Evolutionary conservation across 148 eudicot genomes (phyloP).

Genomic region (Amaranthus cruentus): DNA sequence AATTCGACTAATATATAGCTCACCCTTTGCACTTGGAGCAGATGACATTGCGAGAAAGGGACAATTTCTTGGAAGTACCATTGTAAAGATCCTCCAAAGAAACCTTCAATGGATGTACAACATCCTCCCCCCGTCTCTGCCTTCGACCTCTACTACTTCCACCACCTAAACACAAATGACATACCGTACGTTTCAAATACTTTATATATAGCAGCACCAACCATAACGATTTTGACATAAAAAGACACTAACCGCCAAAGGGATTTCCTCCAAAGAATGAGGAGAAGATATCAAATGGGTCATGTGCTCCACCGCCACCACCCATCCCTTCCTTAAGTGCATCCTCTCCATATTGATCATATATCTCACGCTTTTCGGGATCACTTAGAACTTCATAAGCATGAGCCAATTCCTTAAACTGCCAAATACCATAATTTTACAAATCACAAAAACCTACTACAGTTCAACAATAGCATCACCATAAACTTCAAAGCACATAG

Average conservation of each 20-base stretch:
- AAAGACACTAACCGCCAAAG: conserved; percentile 27
- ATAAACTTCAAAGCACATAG: neutral
- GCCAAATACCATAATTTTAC: neutral
- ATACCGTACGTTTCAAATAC: neutral
- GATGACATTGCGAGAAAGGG: conserved; percentile 51
- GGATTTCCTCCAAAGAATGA: conserved; percentile 54
- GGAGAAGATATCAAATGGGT: conserved; percentile 54
- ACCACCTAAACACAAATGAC: conserved; percentile 1
- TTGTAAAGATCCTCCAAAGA: conserved; percentile 58
- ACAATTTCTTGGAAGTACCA: conserved; percentile 56
- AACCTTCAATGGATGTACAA: conserved; percentile 59
- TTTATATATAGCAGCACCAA: neutral
- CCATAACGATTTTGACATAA: neutral
- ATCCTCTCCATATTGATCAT: conserved; percentile 69
- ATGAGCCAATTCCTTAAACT: conserved; percentile 67
- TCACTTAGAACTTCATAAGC: conserved; percentile 69
- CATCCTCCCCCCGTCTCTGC: conserved; percentile 70
- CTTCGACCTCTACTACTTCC: conserved; percentile 57
- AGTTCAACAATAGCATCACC: neutral
- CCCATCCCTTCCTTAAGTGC: conserved; percentile 85
- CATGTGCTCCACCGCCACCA: conserved; percentile 52
- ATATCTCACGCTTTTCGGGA: conserved; percentile 66
- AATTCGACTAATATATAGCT: neutral
- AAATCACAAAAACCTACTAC: neutral
- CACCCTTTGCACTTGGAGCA: conserved; percentile 51